These are phyloP conservation scores for Trypanosoma avium DNA, from an alignment of 208 protist species.

Conservation along the genomic window DNA sequence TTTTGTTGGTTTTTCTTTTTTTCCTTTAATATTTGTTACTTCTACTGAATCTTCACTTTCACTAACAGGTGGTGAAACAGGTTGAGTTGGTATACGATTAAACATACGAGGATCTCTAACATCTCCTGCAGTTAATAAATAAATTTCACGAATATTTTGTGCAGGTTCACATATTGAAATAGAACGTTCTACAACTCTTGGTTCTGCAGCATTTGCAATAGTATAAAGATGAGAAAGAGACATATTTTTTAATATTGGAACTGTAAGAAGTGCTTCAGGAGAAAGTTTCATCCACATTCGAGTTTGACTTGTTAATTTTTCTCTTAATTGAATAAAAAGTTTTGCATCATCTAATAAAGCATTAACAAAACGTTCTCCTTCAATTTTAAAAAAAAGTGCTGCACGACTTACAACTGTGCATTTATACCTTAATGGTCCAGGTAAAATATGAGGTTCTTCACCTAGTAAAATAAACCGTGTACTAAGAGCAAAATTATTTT, in stretches of 20 bases:
- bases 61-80: constrained; percentile 36
- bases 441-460: constrained; percentile 84
- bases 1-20: constrained; percentile 5
- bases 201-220: constrained; percentile 50
- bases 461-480: constrained; percentile 83
- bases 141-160: constrained; percentile 72
- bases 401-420: constrained; percentile 73
- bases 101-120: constrained; percentile 73
- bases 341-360: constrained; percentile 80
- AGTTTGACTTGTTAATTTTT: constrained; percentile 51
- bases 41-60: constrained; percentile 27
- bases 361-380: constrained; percentile 69
- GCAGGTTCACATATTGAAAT: constrained; percentile 71
- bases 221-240: constrained; percentile 39
- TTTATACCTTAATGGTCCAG: constrained; percentile 61
- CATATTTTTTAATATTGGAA: constrained; percentile 69
- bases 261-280: constrained; percentile 50
- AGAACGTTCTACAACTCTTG: constrained; percentile 60
- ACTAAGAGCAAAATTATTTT: constrained; percentile 37
- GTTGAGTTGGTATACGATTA: constrained; percentile 48
- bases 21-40: constrained; percentile 16
- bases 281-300: constrained; percentile 65
- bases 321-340: constrained; percentile 61
- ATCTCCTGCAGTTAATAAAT: constrained; percentile 57
- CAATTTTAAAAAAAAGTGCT: constrained; percentile 69